Percentiles rank a stretch among this genome's conserved stretches.
Conservation (phyloP, 805 yeast species). For the Ogataea populi-albae region DNA sequence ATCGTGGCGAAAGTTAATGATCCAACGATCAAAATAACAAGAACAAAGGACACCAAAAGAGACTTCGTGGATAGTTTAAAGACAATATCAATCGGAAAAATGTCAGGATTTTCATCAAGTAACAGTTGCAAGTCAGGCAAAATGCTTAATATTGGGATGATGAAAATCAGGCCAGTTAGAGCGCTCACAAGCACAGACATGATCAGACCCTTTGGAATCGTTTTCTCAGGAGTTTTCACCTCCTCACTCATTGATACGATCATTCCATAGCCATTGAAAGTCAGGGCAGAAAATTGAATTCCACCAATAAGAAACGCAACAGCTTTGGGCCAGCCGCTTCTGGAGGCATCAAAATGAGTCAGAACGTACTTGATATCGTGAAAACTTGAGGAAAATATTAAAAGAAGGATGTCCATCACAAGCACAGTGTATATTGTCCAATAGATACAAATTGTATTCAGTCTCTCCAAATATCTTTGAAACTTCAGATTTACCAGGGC, state of each 20-base stretch:
- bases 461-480: conserved; percentile 56
- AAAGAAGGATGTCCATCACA: conserved; percentile 59
- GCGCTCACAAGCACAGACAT: conserved; percentile 63
- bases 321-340: conserved; percentile 74
- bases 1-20: conserved; percentile 74
- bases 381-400: conserved; percentile 56
- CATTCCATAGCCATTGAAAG: conserved; percentile 81
- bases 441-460: conserved; percentile 65
- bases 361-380: conserved; percentile 59
- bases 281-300: conserved; percentile 73
- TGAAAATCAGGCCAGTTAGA: conserved; percentile 66
- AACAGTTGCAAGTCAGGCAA: conserved; percentile 61
- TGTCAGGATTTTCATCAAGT: conserved; percentile 59
- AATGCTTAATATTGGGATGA: conserved; percentile 68
- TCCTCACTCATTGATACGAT: conserved; percentile 80
- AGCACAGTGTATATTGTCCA: conserved; percentile 75
- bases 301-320: conserved; percentile 79
- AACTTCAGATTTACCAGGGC: conserved; percentile 63
- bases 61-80: conserved; percentile 71
- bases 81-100: conserved; percentile 76
- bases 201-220: conserved; percentile 71
- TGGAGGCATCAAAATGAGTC: conserved; percentile 63
- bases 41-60: conserved; percentile 61
- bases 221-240: conserved; percentile 69
- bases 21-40: conserved; percentile 64